Percentiles rank a stretch among this genome's conserved stretches.
These are phyloP conservation scores for Pseudomassariella vexata DNA, from an alignment of 2,329 filamentous ascomycete genomes.

Conservation along the genomic window DNA sequence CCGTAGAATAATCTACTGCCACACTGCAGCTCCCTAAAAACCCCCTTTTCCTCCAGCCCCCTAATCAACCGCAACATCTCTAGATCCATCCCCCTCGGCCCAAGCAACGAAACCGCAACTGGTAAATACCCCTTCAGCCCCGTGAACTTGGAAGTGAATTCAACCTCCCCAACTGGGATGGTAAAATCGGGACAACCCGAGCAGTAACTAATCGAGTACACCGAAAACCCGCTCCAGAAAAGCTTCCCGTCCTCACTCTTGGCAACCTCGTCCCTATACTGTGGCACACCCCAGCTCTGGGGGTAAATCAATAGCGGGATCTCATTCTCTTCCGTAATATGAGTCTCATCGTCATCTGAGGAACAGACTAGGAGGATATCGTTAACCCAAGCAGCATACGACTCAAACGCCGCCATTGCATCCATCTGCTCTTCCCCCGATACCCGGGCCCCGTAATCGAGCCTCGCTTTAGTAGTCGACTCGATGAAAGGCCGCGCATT, in stretches of 20 bases:
- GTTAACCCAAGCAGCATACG: conserved; percentile 11
- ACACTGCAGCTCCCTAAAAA: conserved; percentile 5
- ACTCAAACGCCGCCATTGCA: conserved; percentile 3
- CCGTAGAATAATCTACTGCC: too few species aligned
- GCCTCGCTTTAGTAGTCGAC: conserved; percentile 8
- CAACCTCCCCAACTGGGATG: conserved; percentile 11
- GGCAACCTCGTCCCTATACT: conserved; percentile 10
- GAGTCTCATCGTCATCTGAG: too few species aligned
- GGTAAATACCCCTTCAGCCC: conserved; percentile 9
- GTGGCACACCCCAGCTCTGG: conserved; percentile 11
- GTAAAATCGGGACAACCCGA: conserved; percentile 14
- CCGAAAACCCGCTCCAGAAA: conserved; percentile 13
- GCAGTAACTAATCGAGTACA: conserved; percentile 13
- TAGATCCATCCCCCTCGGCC: conserved; percentile 7
- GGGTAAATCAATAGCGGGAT: conserved; percentile 13
- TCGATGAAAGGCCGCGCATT: conserved; percentile 10
- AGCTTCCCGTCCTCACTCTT: conserved; percentile 3
- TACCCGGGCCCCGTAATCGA: conserved; percentile 9
- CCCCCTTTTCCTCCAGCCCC: conserved; percentile 5
- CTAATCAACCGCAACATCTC: conserved; percentile 8
- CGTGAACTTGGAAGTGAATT: conserved; percentile 10
- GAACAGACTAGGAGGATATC: conserved; percentile 9
- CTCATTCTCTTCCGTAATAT: neutral
- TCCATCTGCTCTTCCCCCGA: conserved; percentile 2
- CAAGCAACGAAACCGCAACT: conserved; percentile 11